These are phyloP conservation scores for Phytophthora pistaciae DNA, from an alignment of 352 stramenopile genomes.

Conservation along the genomic window DNA sequence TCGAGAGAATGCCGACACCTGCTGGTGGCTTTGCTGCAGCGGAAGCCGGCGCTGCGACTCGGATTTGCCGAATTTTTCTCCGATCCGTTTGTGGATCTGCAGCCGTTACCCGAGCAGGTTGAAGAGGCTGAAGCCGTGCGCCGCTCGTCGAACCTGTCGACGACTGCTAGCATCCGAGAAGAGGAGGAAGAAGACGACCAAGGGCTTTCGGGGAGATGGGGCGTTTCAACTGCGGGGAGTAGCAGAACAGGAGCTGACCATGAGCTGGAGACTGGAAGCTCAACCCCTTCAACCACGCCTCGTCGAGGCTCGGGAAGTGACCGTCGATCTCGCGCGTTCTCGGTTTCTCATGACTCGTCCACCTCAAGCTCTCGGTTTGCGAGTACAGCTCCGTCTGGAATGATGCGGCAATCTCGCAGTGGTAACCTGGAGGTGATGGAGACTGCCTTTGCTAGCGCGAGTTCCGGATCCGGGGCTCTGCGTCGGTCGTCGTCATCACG, in stretches of 20 bases:
- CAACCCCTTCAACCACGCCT: constrained; percentile 1
- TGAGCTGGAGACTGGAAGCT: constrained; percentile 1
- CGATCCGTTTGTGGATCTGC: constrained; percentile 66
- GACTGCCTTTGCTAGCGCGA: constrained; percentile 68
- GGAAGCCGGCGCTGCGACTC: constrained; percentile 86
- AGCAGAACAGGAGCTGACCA: constrained; percentile 19
- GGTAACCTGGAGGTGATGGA: constrained; percentile 78
- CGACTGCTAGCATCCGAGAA: constrained; percentile 64
- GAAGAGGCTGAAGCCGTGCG: constrained; percentile 23
- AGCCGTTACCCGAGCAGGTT: constrained; percentile 26
- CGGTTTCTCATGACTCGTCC: constrained; percentile 36
- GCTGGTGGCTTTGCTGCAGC: constrained; percentile 81
- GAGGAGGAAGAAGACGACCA: constrained; percentile 64
- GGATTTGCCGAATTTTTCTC: constrained; percentile 94
- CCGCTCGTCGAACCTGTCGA: constrained; percentile 25
- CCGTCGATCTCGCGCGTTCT: constrained; percentile 43
- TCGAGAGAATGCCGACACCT: constrained; percentile 87
- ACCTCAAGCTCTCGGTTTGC: constrained; percentile 44
- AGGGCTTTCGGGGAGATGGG: constrained; percentile 22
- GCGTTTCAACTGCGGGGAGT: constrained; percentile 19
- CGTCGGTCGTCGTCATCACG: constrained; percentile 59
- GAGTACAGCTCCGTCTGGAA: constrained; percentile 29
- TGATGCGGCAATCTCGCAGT: constrained; percentile 55
- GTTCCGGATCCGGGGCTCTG: constrained; percentile 50
- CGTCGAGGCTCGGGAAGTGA: constrained; percentile 21